Evolutionary conservation across 2,329 filamentous ascomycete genomes (phyloP), one percentile per base, ranked within the genome.

Genomic region (Teratosphaeria pseudoeucalypti): DNA sequence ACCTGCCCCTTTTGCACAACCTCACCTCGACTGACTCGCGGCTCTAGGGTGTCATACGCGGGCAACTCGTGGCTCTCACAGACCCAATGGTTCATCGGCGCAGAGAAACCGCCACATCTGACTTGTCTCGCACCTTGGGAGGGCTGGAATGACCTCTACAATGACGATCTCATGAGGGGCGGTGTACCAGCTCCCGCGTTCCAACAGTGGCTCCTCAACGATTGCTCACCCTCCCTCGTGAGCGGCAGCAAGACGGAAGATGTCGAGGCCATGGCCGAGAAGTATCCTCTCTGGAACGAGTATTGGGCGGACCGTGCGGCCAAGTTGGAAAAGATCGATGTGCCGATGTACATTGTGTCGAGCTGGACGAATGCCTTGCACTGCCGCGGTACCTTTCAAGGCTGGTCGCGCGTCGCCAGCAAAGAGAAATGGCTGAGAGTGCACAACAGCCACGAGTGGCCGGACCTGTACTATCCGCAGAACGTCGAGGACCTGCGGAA

Each of bases 91-190:
- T 74, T 75, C 55, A 72, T 78, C 12, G 77, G 76, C 0, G 68
- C 75, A 0, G 65, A 73, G 52, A 67, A 72, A 19, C 77, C 78
- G 9, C 77, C 77, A 0, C 71, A 69, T 12, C 68, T 79, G 5
- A 70, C 71, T n/a, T 71, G 72, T 0, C 77, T 80, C 39, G 77
- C 76, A 0, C 80, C 70, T 53, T 78, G 77, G 77, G 79, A 81
- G 64, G 78, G 76, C 11, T 74, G 68, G 47, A 73, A 72, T 0
- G 79, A 81, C 61, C 63, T 79, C 3, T 81, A 77, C 61, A 74
- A 77, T 1, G 78, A 81, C 62, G 73, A 76, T 29, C 76, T 79
- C 61, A 71, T 70, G 39, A 72, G 78, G 5, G 78, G 78, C 14
- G 77, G 77, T 1, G 57, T 61, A n/a, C 52, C 52, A 32, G 7